Conservation (phyloP, 306 rosid genomes). For the Herpetospermum pedunculosum region DNA sequence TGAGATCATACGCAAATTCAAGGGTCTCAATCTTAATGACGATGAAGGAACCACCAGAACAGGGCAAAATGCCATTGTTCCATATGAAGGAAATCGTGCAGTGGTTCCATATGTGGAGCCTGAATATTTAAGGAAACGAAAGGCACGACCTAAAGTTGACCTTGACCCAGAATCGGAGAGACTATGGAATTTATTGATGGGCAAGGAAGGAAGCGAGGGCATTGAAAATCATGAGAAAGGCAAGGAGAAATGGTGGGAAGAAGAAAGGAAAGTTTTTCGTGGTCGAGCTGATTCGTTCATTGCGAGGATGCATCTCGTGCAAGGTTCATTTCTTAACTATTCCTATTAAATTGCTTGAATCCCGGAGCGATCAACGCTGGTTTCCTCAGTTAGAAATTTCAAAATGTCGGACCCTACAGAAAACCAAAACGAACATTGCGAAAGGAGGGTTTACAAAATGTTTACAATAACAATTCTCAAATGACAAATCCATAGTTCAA, state of each 20-base stretch:
- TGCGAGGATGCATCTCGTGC: slow-evolving; percentile 97
- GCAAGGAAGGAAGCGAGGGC: slow-evolving; percentile 49
- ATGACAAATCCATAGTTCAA: neutral
- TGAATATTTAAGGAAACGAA: slow-evolving; percentile 37
- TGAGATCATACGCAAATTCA: slow-evolving; percentile 29
- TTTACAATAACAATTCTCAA: neutral
- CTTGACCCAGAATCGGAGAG: slow-evolving; percentile 82
- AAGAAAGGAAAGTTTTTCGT: slow-evolving; percentile 67
- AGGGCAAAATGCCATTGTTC: slow-evolving; percentile 54
- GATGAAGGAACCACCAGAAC: slow-evolving; percentile 21
- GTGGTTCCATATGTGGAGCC: slow-evolving; percentile 41
- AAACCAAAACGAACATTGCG: neutral
- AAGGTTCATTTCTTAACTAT: slow-evolving; percentile 45
- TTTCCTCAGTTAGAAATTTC: neutral
- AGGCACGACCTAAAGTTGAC: slow-evolving; percentile 71
- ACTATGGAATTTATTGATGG: slow-evolving; percentile 87
- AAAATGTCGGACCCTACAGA: neutral
- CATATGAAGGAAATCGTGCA: slow-evolving; percentile 47
- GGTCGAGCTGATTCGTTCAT: slow-evolving; percentile 85
- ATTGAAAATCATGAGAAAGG: slow-evolving; percentile 36
- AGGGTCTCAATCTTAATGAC: slow-evolving; percentile 36
- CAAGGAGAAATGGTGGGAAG: slow-evolving; percentile 87
- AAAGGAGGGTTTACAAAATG: neutral
- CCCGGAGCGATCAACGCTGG: neutral
- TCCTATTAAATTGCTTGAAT: neutral